These are phyloP conservation scores for Allium cepa DNA, from an alignment of 106 monocot genomes.

Conservation along the genomic window DNA sequence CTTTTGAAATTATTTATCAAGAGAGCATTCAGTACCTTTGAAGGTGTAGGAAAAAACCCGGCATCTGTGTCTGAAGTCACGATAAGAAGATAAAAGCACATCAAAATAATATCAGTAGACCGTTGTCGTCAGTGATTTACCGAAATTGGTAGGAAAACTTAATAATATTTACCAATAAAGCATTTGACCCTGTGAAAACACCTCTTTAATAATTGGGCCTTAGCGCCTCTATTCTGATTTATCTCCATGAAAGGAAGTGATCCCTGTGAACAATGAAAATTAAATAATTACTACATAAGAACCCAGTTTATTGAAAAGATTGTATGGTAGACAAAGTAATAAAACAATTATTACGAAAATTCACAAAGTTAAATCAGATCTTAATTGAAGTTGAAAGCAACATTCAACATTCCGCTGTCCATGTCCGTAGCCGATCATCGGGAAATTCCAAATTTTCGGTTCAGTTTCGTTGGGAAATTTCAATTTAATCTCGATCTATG, in stretches of 20 bases:
- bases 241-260: conserved; percentile 25
- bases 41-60: conserved; percentile 34
- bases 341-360: too few relatives aligned
- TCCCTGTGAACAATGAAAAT: conserved; percentile 4
- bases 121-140: not conserved
- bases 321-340: too few relatives aligned
- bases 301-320: too few relatives aligned
- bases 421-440: too few relatives aligned
- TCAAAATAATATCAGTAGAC: not conserved
- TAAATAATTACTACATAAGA: too few relatives aligned
- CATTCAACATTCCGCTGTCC: too few relatives aligned
- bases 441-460: too few relatives aligned
- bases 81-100: not conserved
- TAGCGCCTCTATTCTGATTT: conserved; percentile 18
- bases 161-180: conserved; percentile 23
- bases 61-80: conserved; percentile 26
- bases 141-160: not conserved
- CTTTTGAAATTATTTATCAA: not conserved
- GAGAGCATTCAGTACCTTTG: conserved; percentile 14
- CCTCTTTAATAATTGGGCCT: conserved; percentile 17
- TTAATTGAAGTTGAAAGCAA: too few relatives aligned
- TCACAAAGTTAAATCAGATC: too few relatives aligned
- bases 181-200: conserved; percentile 33
- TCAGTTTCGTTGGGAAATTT: too few relatives aligned
- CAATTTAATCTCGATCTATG: too few relatives aligned